Conservation (phyloP, 208 protist genomes). For the Acanthamoeba lenticulata region DNA sequence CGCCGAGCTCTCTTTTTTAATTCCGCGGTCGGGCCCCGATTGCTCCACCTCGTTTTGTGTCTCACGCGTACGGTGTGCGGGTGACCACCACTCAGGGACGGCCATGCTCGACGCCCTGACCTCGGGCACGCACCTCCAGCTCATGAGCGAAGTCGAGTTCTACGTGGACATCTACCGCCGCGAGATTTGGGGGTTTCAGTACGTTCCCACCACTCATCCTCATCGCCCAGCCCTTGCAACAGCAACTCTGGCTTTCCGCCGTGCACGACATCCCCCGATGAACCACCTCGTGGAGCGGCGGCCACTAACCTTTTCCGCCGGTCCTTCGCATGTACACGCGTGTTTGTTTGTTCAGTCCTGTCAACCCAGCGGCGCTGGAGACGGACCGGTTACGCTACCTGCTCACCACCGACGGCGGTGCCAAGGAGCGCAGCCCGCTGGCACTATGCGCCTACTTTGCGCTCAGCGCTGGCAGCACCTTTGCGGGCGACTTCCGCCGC, state of each 20-base stretch:
- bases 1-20: too few species aligned
- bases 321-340: too few species aligned
- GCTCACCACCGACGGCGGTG: not conserved
- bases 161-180: not conserved
- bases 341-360: not conserved
- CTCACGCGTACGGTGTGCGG: too few species aligned
- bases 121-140: not conserved
- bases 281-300: not conserved
- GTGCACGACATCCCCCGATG: too few species aligned
- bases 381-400: not conserved
- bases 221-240: not conserved
- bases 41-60: too few species aligned
- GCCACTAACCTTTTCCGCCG: too few species aligned
- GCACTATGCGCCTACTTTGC: not conserved
- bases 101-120: not conserved
- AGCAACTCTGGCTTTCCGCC: too few species aligned
- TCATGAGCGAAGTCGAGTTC: not conserved
- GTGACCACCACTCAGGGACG: too few species aligned
- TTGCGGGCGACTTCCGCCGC: too few species aligned
- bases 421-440: not conserved
- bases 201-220: not conserved
- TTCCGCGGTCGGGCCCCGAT: too few species aligned
- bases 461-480: not conserved
- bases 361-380: not conserved
- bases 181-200: conserved; percentile 5